Percentiles rank a stretch among this genome's conserved stretches.
These are phyloP conservation scores for Arachnopeziza araneosa DNA, from an alignment of 2,329 filamentous ascomycete genomes.

Conservation along the genomic window DNA sequence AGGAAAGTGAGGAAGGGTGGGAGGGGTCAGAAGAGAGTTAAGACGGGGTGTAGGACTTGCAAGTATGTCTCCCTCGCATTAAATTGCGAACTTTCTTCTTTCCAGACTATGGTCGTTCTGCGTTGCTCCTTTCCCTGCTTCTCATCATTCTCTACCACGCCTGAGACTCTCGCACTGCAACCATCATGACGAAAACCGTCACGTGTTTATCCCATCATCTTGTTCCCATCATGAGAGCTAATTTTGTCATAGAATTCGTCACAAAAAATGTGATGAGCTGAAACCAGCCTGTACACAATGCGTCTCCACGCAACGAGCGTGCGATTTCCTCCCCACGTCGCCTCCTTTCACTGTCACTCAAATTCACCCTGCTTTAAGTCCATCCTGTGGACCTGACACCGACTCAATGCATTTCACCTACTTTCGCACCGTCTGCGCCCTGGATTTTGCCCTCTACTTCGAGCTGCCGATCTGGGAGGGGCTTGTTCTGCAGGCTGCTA, in stretches of 20 bases:
- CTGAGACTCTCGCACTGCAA: no score
- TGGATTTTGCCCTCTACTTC: conserved; percentile 6
- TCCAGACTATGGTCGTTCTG: no score
- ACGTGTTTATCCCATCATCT: no score
- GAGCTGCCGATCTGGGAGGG: conserved; percentile 1
- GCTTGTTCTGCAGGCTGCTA: conserved; percentile 4
- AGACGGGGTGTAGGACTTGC: conserved; percentile 10
- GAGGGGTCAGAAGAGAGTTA: not conserved
- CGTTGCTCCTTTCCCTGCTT: no score
- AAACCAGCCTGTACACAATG: conserved; percentile 14
- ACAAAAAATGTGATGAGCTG: conserved; percentile 20
- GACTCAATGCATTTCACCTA: conserved; percentile 4
- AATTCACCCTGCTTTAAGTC: not conserved
- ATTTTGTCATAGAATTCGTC: conserved; percentile 10
- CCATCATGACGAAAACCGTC: no score
- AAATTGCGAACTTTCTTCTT: not conserved
- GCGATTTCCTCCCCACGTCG: conserved; percentile 2
- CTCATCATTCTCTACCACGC: no score
- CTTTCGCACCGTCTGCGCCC: conserved; percentile 2
- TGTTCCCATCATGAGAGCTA: not conserved
- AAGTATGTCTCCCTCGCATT: conserved; percentile 4
- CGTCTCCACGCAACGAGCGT: conserved; percentile 1
- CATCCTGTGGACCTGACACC: not conserved
- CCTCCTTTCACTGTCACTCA: not conserved
- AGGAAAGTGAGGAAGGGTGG: conserved; percentile 3